A percentile compares a stretch with the other conserved stretches of the same genome.
Conservation (phyloP, 2,329 filamentous ascomycete genomes). For the Diplodia mutila region DNA sequence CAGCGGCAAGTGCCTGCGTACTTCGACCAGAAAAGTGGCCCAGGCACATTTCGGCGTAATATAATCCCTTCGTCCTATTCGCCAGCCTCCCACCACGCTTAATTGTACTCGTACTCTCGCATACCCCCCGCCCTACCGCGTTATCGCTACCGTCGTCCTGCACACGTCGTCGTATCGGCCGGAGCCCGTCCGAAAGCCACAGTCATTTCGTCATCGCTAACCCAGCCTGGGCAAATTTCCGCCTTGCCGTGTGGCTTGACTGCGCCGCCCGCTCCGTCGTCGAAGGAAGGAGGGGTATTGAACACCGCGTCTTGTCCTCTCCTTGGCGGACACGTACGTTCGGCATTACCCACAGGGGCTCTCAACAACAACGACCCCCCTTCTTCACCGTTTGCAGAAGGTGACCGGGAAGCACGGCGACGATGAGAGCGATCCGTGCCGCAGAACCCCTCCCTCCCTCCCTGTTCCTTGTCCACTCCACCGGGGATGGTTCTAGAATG, state of each 20-base stretch:
- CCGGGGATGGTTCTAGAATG: not conserved
- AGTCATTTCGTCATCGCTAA: not conserved
- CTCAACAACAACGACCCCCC: not conserved
- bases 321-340: not conserved
- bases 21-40: not conserved
- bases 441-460: not conserved
- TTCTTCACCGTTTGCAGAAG: not conserved
- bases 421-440: not conserved
- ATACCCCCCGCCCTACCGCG: not conserved
- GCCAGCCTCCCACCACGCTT: not conserved
- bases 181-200: not conserved
- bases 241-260: not conserved
- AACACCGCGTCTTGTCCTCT: too few relatives aligned
- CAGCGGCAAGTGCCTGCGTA: not conserved
- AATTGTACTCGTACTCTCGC: not conserved
- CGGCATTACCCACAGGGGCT: not conserved
- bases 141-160: not conserved
- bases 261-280: not conserved
- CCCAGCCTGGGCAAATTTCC: not conserved
- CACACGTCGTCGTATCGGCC: not conserved
- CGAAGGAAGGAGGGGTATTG: not conserved
- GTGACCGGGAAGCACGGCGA: not conserved
- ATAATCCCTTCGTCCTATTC: conserved; percentile 5
- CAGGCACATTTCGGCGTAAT: conserved; percentile 19
- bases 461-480: not conserved